Conservation (phyloP, 2,329 filamentous ascomycete species). For the Aspergillus neoniger region DNA sequence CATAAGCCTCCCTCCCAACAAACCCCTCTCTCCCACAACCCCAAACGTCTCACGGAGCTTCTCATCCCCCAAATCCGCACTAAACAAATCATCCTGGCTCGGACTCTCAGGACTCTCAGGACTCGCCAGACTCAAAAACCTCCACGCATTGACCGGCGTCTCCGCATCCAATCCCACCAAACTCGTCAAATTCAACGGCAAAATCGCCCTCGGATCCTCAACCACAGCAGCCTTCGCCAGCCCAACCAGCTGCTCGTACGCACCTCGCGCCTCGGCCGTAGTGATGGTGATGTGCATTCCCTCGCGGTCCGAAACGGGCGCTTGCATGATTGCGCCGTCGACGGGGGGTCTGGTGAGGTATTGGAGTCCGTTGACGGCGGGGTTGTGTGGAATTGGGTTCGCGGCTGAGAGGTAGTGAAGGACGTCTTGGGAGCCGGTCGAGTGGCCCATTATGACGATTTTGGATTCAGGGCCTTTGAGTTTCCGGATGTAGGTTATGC, state of each 20-base stretch:
- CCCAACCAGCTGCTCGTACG: conserved; percentile 38
- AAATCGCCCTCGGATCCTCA: conserved; percentile 23
- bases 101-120: conserved; percentile 55
- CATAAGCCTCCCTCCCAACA: conserved; percentile 44
- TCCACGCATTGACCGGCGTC: conserved; percentile 56
- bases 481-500: conserved; percentile 53
- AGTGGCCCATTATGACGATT: conserved; percentile 69
- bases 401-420: conserved; percentile 61
- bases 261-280: conserved; percentile 23
- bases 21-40: conserved; percentile 38
- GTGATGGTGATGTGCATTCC: conserved; percentile 47
- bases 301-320: conserved; percentile 76
- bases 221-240: conserved; percentile 30
- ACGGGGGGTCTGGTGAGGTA: conserved; percentile 54
- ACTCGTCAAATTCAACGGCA: conserved; percentile 38
- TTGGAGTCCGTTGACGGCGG: conserved; percentile 30
- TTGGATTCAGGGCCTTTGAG: conserved; percentile 43
- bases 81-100: conserved; percentile 85
- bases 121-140: conserved; percentile 60
- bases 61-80: conserved; percentile 68
- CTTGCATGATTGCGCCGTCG: conserved; percentile 78
- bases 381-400: conserved; percentile 39
- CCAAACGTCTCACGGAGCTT: conserved; percentile 67
- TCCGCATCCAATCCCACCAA: conserved; percentile 33
- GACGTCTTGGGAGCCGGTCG: conserved; percentile 68